These are phyloP conservation scores for Caloboletus inedulis DNA, from an alignment of 1,284 basidiomycete species.

Conservation along the genomic window DNA sequence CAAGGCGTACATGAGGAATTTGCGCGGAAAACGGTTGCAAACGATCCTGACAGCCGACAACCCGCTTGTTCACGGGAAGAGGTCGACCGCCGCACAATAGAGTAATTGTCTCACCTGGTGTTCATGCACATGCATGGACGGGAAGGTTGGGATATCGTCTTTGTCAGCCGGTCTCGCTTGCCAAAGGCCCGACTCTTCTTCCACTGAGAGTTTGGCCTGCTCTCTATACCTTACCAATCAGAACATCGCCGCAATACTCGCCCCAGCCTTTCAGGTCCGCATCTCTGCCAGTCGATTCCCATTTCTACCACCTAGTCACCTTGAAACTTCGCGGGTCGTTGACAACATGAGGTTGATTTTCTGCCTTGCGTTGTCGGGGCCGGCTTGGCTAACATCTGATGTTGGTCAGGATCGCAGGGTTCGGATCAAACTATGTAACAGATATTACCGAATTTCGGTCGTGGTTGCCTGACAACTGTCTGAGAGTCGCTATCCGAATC, in stretches of 20 bases:
- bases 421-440: conserved; percentile 7
- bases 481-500: neutral
- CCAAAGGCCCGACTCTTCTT: neutral
- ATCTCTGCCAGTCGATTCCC: neutral
- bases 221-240: neutral
- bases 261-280: neutral
- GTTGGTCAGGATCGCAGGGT: conserved; percentile 2
- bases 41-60: conserved; percentile 11
- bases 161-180: conserved; percentile 7
- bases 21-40: conserved; percentile 15
- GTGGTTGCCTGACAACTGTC: neutral
- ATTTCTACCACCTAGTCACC: neutral
- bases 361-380: conserved; percentile 8
- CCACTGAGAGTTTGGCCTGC: neutral
- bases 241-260: conserved; percentile 11
- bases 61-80: conserved; percentile 3
- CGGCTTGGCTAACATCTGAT: neutral
- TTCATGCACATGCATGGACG: neutral
- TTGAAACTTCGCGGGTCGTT: neutral
- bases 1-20: conserved; percentile 22
- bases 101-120: conserved; percentile 8
- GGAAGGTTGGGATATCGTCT: neutral
- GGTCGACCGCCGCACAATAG: neutral
- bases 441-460: neutral
- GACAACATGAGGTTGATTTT: neutral